Evolutionary conservation across 371 early-diverging fungal genomes (phyloP).

Genomic region (Entomophthora muscae): DNA sequence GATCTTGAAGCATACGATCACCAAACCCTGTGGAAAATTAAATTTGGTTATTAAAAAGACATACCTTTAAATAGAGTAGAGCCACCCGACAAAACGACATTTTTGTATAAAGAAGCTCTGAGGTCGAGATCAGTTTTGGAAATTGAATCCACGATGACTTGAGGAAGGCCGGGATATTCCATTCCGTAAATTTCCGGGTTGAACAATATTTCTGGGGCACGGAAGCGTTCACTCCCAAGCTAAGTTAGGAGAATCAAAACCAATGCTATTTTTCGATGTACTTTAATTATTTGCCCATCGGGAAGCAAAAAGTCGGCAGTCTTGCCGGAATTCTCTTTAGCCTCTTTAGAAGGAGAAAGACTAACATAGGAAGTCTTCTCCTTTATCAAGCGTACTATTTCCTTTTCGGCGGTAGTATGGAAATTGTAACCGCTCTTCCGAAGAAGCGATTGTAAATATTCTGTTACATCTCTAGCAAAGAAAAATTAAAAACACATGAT

Average conservation of each 20-base stretch:
- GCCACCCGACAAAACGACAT: constrained; percentile 89
- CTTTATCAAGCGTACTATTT: constrained; percentile 85
- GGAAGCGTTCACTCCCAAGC: constrained; percentile 66
- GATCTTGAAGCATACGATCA: constrained; percentile 76
- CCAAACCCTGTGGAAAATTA: constrained; percentile 47
- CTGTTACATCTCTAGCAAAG: constrained; percentile 61
- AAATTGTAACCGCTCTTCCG: constrained; percentile 75
- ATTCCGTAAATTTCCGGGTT: constrained; percentile 71
- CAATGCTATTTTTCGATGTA: constrained; percentile 12
- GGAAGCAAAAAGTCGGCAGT: constrained; percentile 73
- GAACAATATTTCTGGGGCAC: constrained; percentile 70
- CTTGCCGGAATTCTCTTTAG: constrained; percentile 54
- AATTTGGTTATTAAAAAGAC: too few species aligned
- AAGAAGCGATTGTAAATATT: constrained; percentile 66
- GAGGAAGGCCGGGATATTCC: constrained; percentile 79
- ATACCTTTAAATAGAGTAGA: constrained; percentile 55
- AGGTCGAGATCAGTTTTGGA: constrained; percentile 79
- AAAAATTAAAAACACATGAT: not conserved
- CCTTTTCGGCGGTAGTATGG: constrained; percentile 80
- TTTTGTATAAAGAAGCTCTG: constrained; percentile 65
- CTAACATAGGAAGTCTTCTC: constrained; percentile 90
- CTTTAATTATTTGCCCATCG: constrained; percentile 78
- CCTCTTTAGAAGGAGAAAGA: constrained; percentile 71
- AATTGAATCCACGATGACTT: constrained; percentile 77
- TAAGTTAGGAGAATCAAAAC: too few species aligned